Conservation (phyloP, 2,329 filamentous ascomycete genomes). For the Colletotrichum paranaense region DNA sequence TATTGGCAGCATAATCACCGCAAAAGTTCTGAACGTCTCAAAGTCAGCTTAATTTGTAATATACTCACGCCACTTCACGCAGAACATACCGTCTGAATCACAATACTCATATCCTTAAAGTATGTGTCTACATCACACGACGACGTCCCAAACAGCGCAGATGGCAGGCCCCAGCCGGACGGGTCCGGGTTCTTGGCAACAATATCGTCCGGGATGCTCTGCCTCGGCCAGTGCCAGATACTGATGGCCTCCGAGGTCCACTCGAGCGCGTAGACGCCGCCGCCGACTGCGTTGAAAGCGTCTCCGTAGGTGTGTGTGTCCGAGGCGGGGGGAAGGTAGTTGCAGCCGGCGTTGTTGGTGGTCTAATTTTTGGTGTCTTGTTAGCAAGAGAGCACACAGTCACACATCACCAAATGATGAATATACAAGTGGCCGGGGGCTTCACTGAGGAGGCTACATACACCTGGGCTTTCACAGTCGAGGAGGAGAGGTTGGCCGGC, state of each 20-base stretch:
- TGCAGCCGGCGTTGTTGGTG: constrained; percentile 57
- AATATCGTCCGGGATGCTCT: constrained; percentile 74
- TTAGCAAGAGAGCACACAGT: background rate
- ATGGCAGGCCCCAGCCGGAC: constrained; percentile 73
- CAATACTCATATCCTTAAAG: constrained; percentile 77
- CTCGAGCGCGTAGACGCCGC: constrained; percentile 77
- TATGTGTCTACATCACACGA: constrained; percentile 73
- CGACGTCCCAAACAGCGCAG: constrained; percentile 74
- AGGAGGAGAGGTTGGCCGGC: constrained; percentile 29
- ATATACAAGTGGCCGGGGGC: background rate
- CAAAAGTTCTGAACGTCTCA: constrained; percentile 70
- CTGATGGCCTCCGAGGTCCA: constrained; percentile 77
- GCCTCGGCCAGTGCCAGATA: constrained; percentile 82
- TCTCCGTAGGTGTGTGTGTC: constrained; percentile 67
- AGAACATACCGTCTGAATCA: constrained; percentile 71
- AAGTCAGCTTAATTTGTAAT: background rate
- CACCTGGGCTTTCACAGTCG: constrained; percentile 41
- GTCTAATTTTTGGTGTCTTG: background rate
- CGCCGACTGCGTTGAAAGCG: constrained; percentile 73
- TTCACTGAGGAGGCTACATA: background rate
- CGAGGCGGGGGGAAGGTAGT: constrained; percentile 51
- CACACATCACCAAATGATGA: background rate
- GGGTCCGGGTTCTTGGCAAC: constrained; percentile 69
- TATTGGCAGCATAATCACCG: constrained; percentile 74
- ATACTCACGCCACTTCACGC: background rate